Base-by-base conservation (phyloP, 164 flowering plant species). In the Malania oleifera region DNA sequence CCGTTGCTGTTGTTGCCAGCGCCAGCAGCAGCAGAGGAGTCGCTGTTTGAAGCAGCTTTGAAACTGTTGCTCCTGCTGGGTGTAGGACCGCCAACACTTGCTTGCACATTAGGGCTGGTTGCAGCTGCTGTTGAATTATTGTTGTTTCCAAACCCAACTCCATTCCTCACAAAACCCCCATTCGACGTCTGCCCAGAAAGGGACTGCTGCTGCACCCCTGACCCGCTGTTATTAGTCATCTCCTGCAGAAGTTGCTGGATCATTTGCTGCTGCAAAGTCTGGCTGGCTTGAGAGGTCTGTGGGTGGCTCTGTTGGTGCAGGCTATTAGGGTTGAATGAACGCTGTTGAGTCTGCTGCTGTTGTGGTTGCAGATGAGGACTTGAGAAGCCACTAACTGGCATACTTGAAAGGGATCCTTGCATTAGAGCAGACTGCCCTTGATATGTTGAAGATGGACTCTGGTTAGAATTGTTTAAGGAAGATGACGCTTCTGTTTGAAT, bases 161-260 rank as follows among this genome's bases (percentile, higher is more conserved):
- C 76, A 51, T 25, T 72, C 22, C 75, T 67, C 1, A 54, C 62
- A 56, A 64, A 23, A 29, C 57, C 69, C 0, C 73, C 73, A 52
- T 68, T 79, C 19, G 39, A 59, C 50, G 63, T 75, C 53, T 78
- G 84, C 12, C 77, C 84, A 22, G 72, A 52, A 39, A 46, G 60
- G 46, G 79, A 35, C 26, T 56, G 77, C 57, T 74, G 84, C 51
- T 68, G 78, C 26, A 29, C 66, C 18, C 54, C 59, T 2, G 71
- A 73, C 7, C 80, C 73, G 31, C 54, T 67, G 56, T 60, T 82
- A 45, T 62, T 75, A 40, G 76, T 64, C 80, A 86, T 81, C 61
- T 84, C 89, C 58, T 88, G 96, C 62, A 86, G 75, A 48, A 86
- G 57, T 47, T 86, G 97, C 68, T 93, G 97, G 57, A 93, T 74